These are phyloP conservation scores for Saccharomyces hybrid DNA, from an alignment of 1,139 yeast genomes.

Conservation along the genomic window DNA sequence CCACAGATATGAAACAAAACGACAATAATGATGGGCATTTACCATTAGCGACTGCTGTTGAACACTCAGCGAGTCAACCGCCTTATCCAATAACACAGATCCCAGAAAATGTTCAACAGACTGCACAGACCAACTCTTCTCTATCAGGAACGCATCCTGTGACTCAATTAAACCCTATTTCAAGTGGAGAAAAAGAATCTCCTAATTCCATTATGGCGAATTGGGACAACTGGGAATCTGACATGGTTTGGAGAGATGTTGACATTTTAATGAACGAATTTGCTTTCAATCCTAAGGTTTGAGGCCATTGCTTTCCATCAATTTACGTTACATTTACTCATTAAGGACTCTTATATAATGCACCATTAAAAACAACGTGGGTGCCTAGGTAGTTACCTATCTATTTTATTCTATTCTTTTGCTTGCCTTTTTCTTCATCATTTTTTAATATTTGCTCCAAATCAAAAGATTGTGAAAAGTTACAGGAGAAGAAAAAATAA, in stretches of 20 bases:
- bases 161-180: neutral
- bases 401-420: no score
- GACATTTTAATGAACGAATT: slow-evolving; percentile 90
- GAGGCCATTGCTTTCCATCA: neutral
- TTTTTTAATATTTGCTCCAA: no score
- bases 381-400: no score
- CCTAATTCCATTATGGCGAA: slow-evolving; percentile 30
- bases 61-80: neutral
- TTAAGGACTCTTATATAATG: no score
- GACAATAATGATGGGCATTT: neutral
- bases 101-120: neutral
- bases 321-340: neutral
- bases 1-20: neutral
- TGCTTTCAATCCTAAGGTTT: slow-evolving; percentile 54
- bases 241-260: slow-evolving; percentile 80
- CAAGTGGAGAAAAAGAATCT: slow-evolving; percentile 13
- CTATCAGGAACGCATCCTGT: neutral
- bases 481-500: no score
- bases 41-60: neutral
- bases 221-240: slow-evolving; percentile 51
- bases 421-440: no score
- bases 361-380: no score
- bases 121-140: neutral
- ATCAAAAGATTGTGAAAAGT: no score
- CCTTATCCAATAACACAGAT: neutral